Base-by-base conservation (phyloP, 2,329 filamentous ascomycete species). In the Fusarium papillatum region DNA sequence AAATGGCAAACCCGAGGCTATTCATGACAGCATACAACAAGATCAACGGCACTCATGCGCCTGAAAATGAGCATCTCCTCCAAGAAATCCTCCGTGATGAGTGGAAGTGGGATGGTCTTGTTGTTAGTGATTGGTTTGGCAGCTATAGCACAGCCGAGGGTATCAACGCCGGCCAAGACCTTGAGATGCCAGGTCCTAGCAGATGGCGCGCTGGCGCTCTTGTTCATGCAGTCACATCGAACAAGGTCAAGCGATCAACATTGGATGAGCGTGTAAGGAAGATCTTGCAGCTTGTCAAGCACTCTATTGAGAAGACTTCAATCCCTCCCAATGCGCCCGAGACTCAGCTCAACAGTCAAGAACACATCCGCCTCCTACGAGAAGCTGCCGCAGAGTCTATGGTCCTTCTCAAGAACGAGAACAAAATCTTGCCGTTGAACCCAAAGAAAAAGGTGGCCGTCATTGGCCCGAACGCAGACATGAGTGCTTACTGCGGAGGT, bases 301-400 rank as follows among this genome's bases (percentile, higher is more conserved):
- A 80, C 60, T 76, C 75, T 1, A 62, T 71, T 17, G 64, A 72
- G n/a, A 61, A 74, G 22, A 69, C 72, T 3, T 63, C 36, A 1
- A 74, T 75, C 19, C 72, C 72, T 1, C 29, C 62, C 17, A 70
- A 75, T 7, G 74, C 73, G 2, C 70, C 70, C 2, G 74, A 76
- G 38, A 66, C 53, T 41, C 69, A 70, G 24, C 64, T 69, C n/a
- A 76, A 64, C 79, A 48, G 69, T 73, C 13, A 82, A 79, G 70
- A 79, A 64, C 39, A 78, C 73, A n/a, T 71, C 61, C 9, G 72
- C 80, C 69, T 82, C 61, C 9, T 82, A 77, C 22, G 84, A 83
- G 72, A 83, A 82, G 57, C 81, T 8, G 90, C 91, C 3, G 87
- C 88, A 0, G 89, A 93, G 69, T 90, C 89, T 1, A 89, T 93